A percentile compares a stretch with the other conserved stretches of the same genome.
phyloP scores from a whole-genome alignment of 1,284 basidiomycete species.

The Austroboletus rostrupii region DNA sequence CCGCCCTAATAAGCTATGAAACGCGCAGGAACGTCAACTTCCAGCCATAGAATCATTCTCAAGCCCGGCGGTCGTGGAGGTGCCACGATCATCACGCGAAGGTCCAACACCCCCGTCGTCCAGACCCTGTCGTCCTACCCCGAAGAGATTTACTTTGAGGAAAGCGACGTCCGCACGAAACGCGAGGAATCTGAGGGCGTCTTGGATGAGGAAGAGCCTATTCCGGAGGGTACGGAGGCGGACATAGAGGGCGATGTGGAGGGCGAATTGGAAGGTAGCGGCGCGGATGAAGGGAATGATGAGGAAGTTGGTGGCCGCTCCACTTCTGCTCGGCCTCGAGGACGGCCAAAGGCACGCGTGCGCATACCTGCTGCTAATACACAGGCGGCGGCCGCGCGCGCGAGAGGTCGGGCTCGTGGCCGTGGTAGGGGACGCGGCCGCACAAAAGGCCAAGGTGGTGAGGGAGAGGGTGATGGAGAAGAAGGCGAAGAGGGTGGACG shows the following conservation, averaged over 20 bases:
- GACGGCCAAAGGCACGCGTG: constrained; percentile 32
- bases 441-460: constrained; percentile 43
- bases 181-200: constrained; percentile 33
- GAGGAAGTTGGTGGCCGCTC: constrained; percentile 26
- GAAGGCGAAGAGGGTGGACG: constrained; percentile 50
- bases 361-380: constrained; percentile 21
- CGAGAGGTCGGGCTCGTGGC: constrained; percentile 33
- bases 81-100: constrained; percentile 32
- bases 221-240: constrained; percentile 30
- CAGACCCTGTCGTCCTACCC: constrained; percentile 22
- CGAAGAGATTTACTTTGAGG: constrained; percentile 18
- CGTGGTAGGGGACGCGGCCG: constrained; percentile 35
- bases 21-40: constrained; percentile 18
- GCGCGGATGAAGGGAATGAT: constrained; percentile 18
- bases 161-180: constrained; percentile 26
- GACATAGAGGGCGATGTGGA: constrained; percentile 33
- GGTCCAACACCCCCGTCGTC: constrained; percentile 25
- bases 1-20: constrained; percentile 18
- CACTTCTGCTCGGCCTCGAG: constrained; percentile 25
- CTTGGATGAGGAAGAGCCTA: constrained; percentile 32
- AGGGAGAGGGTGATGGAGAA: constrained; percentile 46
- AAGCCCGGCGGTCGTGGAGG: constrained; percentile 40
- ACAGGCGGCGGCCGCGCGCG: constrained; percentile 33
- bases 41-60: constrained; percentile 47
- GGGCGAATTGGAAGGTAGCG: constrained; percentile 25